A percentile compares a stretch with the other conserved stretches of the same genome.
Conservation (phyloP, 176 grass and related monocot genomes). For the Juncus effusus region DNA sequence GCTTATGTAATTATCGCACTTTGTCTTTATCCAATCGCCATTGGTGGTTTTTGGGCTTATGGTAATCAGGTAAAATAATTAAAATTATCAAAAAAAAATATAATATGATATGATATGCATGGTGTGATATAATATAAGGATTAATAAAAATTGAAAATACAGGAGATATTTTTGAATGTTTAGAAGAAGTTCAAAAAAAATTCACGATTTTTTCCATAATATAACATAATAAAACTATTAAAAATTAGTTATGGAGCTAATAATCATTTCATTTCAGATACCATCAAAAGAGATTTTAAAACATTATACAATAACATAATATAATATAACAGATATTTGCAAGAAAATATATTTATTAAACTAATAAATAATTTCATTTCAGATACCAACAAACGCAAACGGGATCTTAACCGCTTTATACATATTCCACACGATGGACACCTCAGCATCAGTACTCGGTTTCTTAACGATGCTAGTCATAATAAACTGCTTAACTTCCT, state of each 20-base stretch:
- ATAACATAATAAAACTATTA: too few relatives aligned
- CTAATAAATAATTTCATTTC: not conserved
- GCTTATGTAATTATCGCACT: constrained; percentile 61
- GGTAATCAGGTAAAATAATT: constrained; percentile 58
- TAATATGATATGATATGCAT: too few relatives aligned
- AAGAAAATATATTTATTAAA: not conserved
- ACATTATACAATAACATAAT: not conserved
- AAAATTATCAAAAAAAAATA: too few relatives aligned
- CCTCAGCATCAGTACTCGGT: constrained; percentile 52
- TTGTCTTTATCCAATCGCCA: constrained; percentile 71
- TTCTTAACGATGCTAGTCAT: constrained; percentile 62
- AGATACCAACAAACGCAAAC: constrained; percentile 48
- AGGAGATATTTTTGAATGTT: too few relatives aligned
- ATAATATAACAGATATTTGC: not conserved
- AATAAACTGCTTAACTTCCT: constrained; percentile 77
- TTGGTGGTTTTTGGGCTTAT: constrained; percentile 93
- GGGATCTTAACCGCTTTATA: constrained; percentile 65
- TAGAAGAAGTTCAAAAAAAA: too few relatives aligned
- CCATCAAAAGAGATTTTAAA: constrained; percentile 19
- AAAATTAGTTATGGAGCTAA: too few relatives aligned
- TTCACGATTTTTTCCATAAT: too few relatives aligned
- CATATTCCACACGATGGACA: constrained; percentile 65
- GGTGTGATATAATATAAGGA: too few relatives aligned
- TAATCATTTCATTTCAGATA: constrained; percentile 31
- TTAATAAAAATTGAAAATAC: too few relatives aligned